Evolutionary conservation across 73 alveolate species (phyloP).

Genomic region (Tetrahymena borealis): DNA sequence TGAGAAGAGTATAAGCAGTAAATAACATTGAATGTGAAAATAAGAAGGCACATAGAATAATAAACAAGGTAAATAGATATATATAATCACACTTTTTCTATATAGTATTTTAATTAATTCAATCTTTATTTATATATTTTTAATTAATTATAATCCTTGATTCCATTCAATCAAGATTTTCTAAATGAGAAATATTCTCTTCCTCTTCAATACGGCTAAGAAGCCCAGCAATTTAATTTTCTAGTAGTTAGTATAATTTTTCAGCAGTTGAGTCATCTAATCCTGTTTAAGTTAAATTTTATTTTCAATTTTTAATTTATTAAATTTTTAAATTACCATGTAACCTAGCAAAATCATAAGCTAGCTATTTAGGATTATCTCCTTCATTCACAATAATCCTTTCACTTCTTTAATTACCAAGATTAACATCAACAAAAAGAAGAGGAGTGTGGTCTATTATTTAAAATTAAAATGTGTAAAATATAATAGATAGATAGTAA

Average conservation of each 20-base stretch:
- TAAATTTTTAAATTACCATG: slow-evolving; percentile 35
- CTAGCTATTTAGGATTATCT: slow-evolving; percentile 78
- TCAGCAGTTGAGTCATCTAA: slow-evolving; percentile 44
- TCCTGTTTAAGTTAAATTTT: background rate
- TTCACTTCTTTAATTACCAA: slow-evolving; percentile 78
- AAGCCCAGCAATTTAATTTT: slow-evolving; percentile 50
- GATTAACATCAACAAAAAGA: slow-evolving; percentile 80
- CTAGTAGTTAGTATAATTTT: slow-evolving; percentile 38
- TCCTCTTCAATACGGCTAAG: slow-evolving; percentile 54
- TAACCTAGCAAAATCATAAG: slow-evolving; percentile 72
- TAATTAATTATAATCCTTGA: background rate
- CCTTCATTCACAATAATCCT: slow-evolving; percentile 83
- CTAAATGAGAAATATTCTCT: background rate
- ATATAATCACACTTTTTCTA: no score
- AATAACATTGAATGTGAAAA: no score
- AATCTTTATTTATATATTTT: background rate
- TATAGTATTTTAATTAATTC: background rate
- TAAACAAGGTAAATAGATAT: no score
- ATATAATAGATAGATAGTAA: background rate
- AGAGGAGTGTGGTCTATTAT: slow-evolving; percentile 40
- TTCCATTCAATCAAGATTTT: background rate
- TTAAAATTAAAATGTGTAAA: background rate
- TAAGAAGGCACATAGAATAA: no score
- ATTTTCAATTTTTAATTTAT: background rate
- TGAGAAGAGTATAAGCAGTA: no score